Conservation (phyloP, 805 yeast genomes). For the Ogataea chonburiensis region DNA sequence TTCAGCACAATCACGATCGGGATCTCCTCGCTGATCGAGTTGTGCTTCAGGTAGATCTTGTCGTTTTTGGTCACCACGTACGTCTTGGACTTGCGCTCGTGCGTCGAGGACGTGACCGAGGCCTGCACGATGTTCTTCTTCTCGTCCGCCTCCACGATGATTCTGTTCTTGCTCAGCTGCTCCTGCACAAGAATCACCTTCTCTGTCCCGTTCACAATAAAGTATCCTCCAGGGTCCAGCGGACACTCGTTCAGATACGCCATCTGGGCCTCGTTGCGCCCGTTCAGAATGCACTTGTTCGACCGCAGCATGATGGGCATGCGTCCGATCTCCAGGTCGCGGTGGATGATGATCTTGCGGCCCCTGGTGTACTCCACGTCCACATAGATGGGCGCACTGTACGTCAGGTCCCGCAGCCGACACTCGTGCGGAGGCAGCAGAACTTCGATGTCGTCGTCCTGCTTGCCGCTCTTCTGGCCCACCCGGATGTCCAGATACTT, state of each 20-base stretch:
- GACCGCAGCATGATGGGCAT: constrained; percentile 99
- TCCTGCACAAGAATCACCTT: constrained; percentile 96
- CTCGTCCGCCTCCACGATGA: constrained; percentile 96
- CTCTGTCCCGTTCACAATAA: constrained; percentile 96
- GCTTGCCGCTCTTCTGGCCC: constrained; percentile 68
- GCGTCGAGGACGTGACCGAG: constrained; percentile 96
- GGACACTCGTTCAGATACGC: constrained; percentile 92
- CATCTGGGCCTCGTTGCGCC: constrained; percentile 78
- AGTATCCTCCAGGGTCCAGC: constrained; percentile 97
- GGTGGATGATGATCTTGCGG: constrained; percentile 82
- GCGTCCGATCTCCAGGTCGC: constrained; percentile 91
- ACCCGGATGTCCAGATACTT: constrained; percentile 92
- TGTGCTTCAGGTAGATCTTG: constrained; percentile 87
- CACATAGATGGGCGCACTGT: constrained; percentile 92
- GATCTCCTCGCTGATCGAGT: constrained; percentile 91
- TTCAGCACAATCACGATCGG: constrained; percentile 91
- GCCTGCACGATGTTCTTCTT: constrained; percentile 94
- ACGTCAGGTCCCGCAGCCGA: constrained; percentile 88
- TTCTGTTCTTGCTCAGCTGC: constrained; percentile 94
- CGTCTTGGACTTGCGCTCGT: constrained; percentile 96
- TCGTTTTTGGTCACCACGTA: constrained; percentile 91
- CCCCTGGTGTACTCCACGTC: constrained; percentile 98
- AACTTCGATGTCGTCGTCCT: constrained; percentile 50
- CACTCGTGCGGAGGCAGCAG: constrained; percentile 91
- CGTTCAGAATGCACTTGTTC: constrained; percentile 83